A percentile compares a stretch with the other conserved stretches of the same genome.
Evolutionary conservation across 345 rosid species (phyloP).

Genomic region (Hypericum perforatum): DNA sequence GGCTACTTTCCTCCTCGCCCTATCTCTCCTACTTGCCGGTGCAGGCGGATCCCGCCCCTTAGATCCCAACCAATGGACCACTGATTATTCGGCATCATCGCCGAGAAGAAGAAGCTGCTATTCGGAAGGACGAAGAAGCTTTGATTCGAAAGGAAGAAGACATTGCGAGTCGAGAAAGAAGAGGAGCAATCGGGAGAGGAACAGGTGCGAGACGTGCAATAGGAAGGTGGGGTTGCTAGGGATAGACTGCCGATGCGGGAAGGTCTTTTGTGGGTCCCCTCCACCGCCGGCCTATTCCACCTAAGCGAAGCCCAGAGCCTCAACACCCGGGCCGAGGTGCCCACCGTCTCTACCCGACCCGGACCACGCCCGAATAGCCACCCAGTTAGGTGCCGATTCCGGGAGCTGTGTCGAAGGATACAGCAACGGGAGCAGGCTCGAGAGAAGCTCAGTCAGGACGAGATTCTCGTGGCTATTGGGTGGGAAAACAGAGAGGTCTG

Average conservation of each 20-base stretch:
- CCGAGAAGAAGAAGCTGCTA: background rate
- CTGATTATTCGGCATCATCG: too few species aligned
- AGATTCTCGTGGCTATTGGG: too few species aligned
- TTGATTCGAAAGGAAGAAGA: too few species aligned
- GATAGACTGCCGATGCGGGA: constrained; percentile 27
- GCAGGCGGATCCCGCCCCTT: too few species aligned
- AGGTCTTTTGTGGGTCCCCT: constrained; percentile 11
- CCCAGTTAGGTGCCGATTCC: background rate
- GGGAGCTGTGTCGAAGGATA: constrained; percentile 3
- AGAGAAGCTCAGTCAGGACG: too few species aligned
- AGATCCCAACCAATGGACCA: too few species aligned
- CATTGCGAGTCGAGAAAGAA: background rate
- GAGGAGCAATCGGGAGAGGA: background rate
- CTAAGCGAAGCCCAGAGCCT: constrained; percentile 1
- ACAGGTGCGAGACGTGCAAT: constrained; percentile 24
- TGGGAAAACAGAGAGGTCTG: too few species aligned
- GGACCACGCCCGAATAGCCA: background rate
- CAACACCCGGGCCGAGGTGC: constrained; percentile 5
- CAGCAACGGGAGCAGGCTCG: background rate
- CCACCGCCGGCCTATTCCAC: background rate
- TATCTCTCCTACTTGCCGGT: too few species aligned
- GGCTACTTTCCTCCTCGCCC: too few species aligned
- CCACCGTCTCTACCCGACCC: constrained; percentile 9
- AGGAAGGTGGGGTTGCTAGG: constrained; percentile 34
- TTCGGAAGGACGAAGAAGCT: background rate